Percentiles rank a stretch among this genome's conserved stretches.
Evolutionary conservation across 2,329 filamentous ascomycete genomes (phyloP).

Genomic region (Cladophialophora yegresii): DNA sequence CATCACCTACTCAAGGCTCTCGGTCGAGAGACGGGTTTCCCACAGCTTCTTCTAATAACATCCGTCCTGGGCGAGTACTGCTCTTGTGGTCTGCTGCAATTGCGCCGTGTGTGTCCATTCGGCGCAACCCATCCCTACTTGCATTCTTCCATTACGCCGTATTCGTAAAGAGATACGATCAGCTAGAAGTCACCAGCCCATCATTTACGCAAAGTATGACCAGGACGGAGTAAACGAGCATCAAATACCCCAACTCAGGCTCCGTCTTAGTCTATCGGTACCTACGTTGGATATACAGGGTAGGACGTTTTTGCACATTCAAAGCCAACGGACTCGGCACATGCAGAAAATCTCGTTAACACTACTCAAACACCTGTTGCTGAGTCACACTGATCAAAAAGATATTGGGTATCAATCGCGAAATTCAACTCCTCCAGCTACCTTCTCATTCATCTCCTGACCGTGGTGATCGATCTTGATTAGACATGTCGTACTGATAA

Average conservation of each 20-base stretch:
- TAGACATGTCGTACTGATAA: neutral
- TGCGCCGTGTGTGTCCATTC: neutral
- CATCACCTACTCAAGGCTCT: neutral
- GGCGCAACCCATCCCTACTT: neutral
- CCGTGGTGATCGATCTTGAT: neutral
- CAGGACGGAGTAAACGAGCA: too few species aligned
- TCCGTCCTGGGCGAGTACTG: neutral
- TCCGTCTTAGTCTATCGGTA: too few species aligned
- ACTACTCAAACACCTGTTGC: neutral
- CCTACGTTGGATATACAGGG: too few species aligned
- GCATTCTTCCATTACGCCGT: neutral
- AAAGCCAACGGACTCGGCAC: neutral
- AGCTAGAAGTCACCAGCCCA: too few species aligned
- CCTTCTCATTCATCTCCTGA: neutral
- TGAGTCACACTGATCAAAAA: neutral
- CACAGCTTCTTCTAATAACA: neutral
- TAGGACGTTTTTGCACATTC: too few species aligned
- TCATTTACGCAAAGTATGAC: too few species aligned
- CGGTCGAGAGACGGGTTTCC: neutral
- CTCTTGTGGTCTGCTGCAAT: neutral
- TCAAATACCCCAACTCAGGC: too few species aligned
- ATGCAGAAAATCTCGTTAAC: neutral
- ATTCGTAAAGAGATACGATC: neutral
- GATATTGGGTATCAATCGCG: conserved; percentile 17
- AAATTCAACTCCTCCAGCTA: neutral